These are phyloP conservation scores for Clavispora fructus DNA, from an alignment of 805 yeast species.

Conservation along the genomic window DNA sequence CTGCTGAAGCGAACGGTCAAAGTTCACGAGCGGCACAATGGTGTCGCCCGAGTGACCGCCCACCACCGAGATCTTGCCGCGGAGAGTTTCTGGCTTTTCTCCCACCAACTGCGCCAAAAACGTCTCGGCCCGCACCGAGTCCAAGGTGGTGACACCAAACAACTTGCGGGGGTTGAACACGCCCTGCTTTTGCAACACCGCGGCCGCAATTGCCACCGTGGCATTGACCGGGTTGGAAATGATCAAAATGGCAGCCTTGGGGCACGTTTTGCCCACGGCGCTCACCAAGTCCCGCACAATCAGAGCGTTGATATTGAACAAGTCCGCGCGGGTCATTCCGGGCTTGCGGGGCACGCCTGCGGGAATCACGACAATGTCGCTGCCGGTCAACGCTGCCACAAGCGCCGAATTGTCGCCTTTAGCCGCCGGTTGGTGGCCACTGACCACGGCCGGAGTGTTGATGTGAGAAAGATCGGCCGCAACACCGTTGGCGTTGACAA, in stretches of 20 bases:
- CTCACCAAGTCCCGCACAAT: conserved; percentile 40
- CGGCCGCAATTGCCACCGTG: conserved; percentile 46
- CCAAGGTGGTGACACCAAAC: conserved; percentile 44
- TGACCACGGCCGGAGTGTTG: conserved; percentile 34
- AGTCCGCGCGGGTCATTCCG: conserved; percentile 45
- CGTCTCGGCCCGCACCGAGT: conserved; percentile 42
- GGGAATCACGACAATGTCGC: conserved; percentile 40
- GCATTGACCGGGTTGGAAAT: conserved; percentile 45
- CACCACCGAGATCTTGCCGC: conserved; percentile 38
- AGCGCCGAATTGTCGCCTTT: conserved; percentile 36
- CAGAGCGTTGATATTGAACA: conserved; percentile 42
- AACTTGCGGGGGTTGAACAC: conserved; percentile 42
- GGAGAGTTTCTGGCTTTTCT: conserved; percentile 25
- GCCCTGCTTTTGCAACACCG: conserved; percentile 41
- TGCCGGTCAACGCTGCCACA: conserved; percentile 30
- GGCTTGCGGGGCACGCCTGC: conserved; percentile 48
- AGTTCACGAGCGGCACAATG: conserved; percentile 34
- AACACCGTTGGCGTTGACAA: conserved; percentile 42
- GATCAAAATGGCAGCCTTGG: conserved; percentile 40
- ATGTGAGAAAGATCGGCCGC: conserved; percentile 44
- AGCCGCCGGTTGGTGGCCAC: conserved; percentile 36
- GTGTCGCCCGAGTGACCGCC: conserved; percentile 48
- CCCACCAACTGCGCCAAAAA: conserved; percentile 36
- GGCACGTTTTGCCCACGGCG: conserved; percentile 33
- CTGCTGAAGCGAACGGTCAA: conserved; percentile 13